These are phyloP conservation scores for Gamsiella multidivaricata DNA, from an alignment of 192 early-diverging fungal genomes.

Conservation along the genomic window DNA sequence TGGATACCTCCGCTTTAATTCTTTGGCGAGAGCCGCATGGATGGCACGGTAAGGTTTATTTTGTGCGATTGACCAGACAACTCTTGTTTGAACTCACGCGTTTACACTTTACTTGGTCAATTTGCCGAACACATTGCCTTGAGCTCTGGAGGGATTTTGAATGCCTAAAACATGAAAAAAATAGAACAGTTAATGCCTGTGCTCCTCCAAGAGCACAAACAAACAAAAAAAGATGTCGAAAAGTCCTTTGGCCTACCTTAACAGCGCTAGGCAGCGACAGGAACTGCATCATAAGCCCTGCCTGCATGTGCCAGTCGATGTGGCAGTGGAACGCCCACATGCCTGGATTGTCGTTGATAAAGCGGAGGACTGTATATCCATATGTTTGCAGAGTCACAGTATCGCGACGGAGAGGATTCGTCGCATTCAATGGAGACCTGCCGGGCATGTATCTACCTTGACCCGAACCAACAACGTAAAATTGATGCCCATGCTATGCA, in stretches of 20 bases:
- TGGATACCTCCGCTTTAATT: no score
- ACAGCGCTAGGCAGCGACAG: not conserved
- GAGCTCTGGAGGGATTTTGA: not conserved
- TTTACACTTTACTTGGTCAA: not conserved
- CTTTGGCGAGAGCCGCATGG: no score
- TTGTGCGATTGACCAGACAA: no score
- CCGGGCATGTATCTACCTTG: constrained; percentile 13
- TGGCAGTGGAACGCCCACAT: constrained; percentile 58
- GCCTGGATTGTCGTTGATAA: constrained; percentile 49
- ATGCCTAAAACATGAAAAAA: not conserved
- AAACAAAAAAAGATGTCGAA: not conserved
- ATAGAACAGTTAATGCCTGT: not conserved
- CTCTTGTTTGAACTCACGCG: no score
- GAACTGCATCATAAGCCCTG: constrained; percentile 40
- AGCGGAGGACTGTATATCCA: constrained; percentile 21
- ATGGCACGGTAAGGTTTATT: no score
- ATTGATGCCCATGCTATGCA: constrained; percentile 50
- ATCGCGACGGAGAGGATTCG: constrained; percentile 45
- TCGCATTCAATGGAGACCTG: constrained; percentile 2
- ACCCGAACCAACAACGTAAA: constrained; percentile 39
- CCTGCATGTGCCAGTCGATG: constrained; percentile 56
- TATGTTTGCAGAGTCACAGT: constrained; percentile 13
- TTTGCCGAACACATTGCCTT: not conserved
- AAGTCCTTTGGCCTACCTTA: not conserved
- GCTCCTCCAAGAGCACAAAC: not conserved